Percentiles rank a stretch among this genome's conserved stretches.
Conservation (phyloP, 768 basidiomycete species). For the Kwoniella bestiolae region DNA sequence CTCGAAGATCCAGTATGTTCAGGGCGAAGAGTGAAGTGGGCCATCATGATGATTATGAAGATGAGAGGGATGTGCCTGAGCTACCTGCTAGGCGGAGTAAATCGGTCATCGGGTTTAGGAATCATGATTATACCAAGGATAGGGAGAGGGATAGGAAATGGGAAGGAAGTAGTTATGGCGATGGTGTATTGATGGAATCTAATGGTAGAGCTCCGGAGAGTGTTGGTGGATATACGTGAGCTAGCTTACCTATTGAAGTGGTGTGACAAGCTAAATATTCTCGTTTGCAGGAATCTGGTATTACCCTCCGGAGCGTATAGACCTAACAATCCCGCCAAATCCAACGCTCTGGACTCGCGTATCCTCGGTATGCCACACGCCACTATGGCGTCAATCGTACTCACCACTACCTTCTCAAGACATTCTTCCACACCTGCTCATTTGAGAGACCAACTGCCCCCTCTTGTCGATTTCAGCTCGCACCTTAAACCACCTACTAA, state of each 20-base stretch:
- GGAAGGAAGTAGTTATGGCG: constrained; percentile 50
- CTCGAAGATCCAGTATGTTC: constrained; percentile 29
- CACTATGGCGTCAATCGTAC: constrained; percentile 78
- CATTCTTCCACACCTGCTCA: constrained; percentile 49
- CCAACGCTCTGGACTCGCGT: constrained; percentile 68
- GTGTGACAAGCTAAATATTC: not conserved
- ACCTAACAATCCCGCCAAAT: constrained; percentile 56
- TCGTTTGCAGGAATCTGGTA: constrained; percentile 57
- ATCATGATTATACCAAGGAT: constrained; percentile 23
- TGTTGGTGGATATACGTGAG: constrained; percentile 52
- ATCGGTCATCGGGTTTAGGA: constrained; percentile 41
- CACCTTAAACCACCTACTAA: constrained; percentile 74
- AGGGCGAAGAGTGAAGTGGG: constrained; percentile 23
- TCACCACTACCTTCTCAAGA: constrained; percentile 31
- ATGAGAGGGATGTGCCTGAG: constrained; percentile 21
- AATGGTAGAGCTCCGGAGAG: constrained; percentile 44
- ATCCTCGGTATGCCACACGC: constrained; percentile 78
- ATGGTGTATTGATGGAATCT: constrained; percentile 51
- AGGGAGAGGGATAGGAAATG: constrained; percentile 23
- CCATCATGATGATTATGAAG: constrained; percentile 16
- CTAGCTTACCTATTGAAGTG: not conserved
- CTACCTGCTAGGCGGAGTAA: constrained; percentile 30
- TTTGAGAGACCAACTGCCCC: constrained; percentile 52
- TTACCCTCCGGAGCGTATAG: constrained; percentile 62
- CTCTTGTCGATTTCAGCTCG: constrained; percentile 67